A percentile compares a stretch with the other conserved stretches of the same genome.
These are phyloP conservation scores for Solanum chilense DNA, from an alignment of 257 asterid genomes.

Conservation along the genomic window DNA sequence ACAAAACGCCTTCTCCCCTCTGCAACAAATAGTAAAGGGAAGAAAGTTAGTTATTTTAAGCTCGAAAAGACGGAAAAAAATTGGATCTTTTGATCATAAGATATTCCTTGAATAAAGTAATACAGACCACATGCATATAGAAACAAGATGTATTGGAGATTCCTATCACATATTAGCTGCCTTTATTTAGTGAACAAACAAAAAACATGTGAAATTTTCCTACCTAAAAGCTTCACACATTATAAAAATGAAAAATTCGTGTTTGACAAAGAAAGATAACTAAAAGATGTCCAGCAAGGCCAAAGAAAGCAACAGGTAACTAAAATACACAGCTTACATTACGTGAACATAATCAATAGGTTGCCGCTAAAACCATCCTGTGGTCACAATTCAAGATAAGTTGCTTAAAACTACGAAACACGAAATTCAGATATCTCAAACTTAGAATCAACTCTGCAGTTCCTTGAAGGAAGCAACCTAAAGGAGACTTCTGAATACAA, in stretches of 20 bases:
- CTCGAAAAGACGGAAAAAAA: background rate
- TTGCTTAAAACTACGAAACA: background rate
- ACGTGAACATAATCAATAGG: background rate
- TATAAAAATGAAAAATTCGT: background rate
- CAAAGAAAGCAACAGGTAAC: background rate
- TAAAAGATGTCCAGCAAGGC: background rate
- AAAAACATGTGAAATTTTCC: background rate
- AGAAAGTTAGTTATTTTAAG: background rate
- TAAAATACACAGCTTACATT: background rate
- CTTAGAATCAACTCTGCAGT: background rate
- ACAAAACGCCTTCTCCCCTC: conserved; percentile 62
- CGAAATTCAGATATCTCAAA: background rate
- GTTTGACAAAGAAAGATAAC: conserved; percentile 1
- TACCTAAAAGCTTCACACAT: background rate
- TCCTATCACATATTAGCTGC: background rate
- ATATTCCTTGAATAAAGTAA: background rate
- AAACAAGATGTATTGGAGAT: background rate
- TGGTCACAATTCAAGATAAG: background rate
- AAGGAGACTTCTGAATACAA: background rate
- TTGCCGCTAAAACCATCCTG: background rate
- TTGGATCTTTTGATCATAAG: background rate
- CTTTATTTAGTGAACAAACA: background rate
- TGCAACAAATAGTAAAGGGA: conserved; percentile 17
- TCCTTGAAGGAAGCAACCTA: background rate
- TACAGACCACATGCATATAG: background rate